A percentile compares a stretch with the other conserved stretches of the same genome.
Conservation (phyloP, 768 basidiomycete species). For the Termitomyces titanicus region DNA sequence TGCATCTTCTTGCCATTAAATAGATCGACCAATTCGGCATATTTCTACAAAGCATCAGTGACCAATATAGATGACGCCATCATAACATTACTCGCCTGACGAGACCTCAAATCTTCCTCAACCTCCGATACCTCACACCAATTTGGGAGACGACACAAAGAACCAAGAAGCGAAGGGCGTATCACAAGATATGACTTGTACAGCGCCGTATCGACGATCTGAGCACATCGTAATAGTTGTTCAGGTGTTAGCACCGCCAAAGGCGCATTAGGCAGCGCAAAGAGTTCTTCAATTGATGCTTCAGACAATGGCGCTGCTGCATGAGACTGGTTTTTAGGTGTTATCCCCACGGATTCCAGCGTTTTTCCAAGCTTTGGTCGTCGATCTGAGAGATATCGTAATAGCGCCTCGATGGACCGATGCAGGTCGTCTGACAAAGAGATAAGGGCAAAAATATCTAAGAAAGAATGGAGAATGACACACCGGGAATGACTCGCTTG, state of each 20-base stretch:
- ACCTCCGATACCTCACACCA: conserved; percentile 98
- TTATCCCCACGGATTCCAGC: conserved; percentile 65
- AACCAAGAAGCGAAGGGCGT: conserved; percentile 75
- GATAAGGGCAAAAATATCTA: background rate
- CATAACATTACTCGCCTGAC: conserved; percentile 51
- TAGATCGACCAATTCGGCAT: conserved; percentile 82
- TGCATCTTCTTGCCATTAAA: conserved; percentile 98
- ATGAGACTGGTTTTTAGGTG: conserved; percentile 64
- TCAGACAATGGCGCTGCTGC: conserved; percentile 68
- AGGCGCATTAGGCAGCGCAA: conserved; percentile 73
- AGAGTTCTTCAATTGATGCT: conserved; percentile 69
- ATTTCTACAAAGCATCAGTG: conserved; percentile 60
- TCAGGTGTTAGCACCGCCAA: conserved; percentile 72
- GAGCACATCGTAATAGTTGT: conserved; percentile 83
- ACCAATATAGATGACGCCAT: background rate
- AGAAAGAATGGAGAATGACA: conserved; percentile 6
- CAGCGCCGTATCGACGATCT: conserved; percentile 92
- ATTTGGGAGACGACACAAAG: conserved; percentile 86
- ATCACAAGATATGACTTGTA: conserved; percentile 90
- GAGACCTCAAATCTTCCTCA: conserved; percentile 77
- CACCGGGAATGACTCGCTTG: conserved; percentile 28
- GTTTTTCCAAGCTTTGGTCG: conserved; percentile 83
- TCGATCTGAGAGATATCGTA: conserved; percentile 85
- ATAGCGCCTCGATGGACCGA: conserved; percentile 81
- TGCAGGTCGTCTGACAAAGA: conserved; percentile 48